A percentile compares a stretch with the other conserved stretches of the same genome.
phyloP scores from a whole-genome alignment of 2,329 filamentous ascomycete species.

The Diaporthe sp. region DNA sequence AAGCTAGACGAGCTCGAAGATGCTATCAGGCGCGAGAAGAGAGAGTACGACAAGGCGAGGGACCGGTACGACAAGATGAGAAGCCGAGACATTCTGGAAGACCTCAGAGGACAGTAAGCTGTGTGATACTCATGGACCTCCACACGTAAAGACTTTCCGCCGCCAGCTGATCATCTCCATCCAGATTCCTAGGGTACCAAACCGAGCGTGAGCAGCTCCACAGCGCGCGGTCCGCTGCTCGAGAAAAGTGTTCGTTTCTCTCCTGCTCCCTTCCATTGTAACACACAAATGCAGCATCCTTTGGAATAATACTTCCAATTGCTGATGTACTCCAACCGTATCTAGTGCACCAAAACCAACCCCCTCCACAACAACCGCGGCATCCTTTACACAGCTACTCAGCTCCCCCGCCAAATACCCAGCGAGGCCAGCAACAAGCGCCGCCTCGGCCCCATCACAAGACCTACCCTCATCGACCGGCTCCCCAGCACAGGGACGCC shows the following conservation, averaged over 20 bases:
- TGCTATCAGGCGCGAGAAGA: conserved; percentile 2
- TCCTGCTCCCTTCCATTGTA: too few species aligned
- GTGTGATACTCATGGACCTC: too few species aligned
- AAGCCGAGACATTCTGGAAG: conserved; percentile 3
- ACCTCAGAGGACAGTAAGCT: background rate
- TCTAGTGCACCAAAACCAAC: background rate
- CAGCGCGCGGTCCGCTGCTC: background rate
- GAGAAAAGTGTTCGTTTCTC: background rate
- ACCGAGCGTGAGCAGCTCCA: background rate
- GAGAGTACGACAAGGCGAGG: background rate
- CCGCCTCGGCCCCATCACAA: background rate
- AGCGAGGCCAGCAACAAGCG: background rate
- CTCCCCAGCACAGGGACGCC: background rate
- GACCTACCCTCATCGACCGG: background rate
- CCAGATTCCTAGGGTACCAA: background rate
- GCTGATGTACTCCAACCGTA: background rate
- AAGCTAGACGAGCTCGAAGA: conserved; percentile 1
- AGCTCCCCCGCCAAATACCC: background rate
- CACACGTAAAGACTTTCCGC: too few species aligned
- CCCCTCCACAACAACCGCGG: background rate
- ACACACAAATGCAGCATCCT: too few species aligned
- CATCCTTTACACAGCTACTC: background rate
- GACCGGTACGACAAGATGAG: conserved; percentile 6
- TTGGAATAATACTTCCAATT: background rate
- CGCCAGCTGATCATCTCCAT: background rate